Conservation (phyloP, 2,329 filamentous ascomycete species). For the Ophidiomyces ophidiicola region DNA sequence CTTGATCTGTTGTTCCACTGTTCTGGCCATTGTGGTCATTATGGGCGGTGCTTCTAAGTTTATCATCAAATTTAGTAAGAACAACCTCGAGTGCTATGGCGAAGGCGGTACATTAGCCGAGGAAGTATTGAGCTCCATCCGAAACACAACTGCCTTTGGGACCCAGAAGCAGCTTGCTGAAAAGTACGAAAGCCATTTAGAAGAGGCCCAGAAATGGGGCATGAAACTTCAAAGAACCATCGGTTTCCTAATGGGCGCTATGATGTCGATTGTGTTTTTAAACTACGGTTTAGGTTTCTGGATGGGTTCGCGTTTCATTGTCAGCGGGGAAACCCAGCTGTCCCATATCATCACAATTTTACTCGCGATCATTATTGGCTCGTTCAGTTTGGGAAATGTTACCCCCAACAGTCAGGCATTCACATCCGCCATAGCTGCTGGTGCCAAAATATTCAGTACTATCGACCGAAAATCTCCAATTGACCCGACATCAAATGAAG, state of each 20-base stretch:
- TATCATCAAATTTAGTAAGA: conserved; percentile 70
- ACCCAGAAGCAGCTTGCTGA: conserved; percentile 83
- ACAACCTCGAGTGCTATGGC: conserved; percentile 66
- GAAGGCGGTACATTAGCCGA: conserved; percentile 79
- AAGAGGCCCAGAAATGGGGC: conserved; percentile 61
- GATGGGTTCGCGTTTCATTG: conserved; percentile 67
- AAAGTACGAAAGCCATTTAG: conserved; percentile 68
- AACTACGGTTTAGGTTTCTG: conserved; percentile 84
- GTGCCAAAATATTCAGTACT: conserved; percentile 82
- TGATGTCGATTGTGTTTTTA: conserved; percentile 75
- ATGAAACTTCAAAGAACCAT: conserved; percentile 61
- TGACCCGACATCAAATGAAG: conserved; percentile 59
- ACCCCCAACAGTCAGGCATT: conserved; percentile 80
- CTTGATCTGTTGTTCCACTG: conserved; percentile 69
- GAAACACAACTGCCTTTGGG: conserved; percentile 84
- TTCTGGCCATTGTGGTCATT: conserved; percentile 63
- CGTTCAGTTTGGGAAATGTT: conserved; percentile 80
- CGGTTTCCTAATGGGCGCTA: conserved; percentile 65
- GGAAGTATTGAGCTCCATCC: conserved; percentile 85
- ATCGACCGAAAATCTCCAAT: conserved; percentile 81
- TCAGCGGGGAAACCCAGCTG: conserved; percentile 53
- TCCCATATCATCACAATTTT: conserved; percentile 70
- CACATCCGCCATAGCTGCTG: conserved; percentile 67
- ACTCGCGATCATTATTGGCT: conserved; percentile 83
- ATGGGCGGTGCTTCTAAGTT: conserved; percentile 64